Percentiles rank a stretch among this genome's conserved stretches.
phyloP scores from a whole-genome alignment of 2,329 filamentous ascomycete genomes.

The Colletotrichum costaricense region DNA sequence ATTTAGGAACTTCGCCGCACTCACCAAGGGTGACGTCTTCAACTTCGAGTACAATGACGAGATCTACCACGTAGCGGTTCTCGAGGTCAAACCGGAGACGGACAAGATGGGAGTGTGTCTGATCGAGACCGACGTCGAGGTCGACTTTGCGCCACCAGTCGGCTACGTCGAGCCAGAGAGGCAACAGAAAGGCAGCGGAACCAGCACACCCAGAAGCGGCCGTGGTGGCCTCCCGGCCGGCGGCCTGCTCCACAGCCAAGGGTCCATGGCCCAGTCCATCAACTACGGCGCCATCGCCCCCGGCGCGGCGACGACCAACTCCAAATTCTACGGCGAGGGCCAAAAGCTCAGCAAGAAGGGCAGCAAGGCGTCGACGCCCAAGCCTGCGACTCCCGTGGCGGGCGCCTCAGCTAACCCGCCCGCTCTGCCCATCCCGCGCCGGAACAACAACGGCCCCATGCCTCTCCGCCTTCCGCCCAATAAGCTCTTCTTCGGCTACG shows the following conservation, averaged over 20 bases:
- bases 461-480: constrained; percentile 86
- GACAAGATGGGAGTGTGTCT: constrained; percentile 90
- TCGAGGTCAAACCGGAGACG: constrained; percentile 90
- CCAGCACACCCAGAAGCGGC: constrained; percentile 82
- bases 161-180: constrained; percentile 92
- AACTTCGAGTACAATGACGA: constrained; percentile 97
- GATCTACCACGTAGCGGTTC: constrained; percentile 89
- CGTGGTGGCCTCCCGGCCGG: constrained; percentile 71
- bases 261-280: constrained; percentile 97
- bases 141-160: constrained; percentile 94
- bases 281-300: constrained; percentile 94
- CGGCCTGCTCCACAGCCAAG: constrained; percentile 83
- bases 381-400: constrained; percentile 77
- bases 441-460: constrained; percentile 85
- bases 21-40: constrained; percentile 94
- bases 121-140: constrained; percentile 94
- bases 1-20: constrained; percentile 93
- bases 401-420: constrained; percentile 60
- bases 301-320: constrained; percentile 74
- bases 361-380: constrained; percentile 79
- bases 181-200: constrained; percentile 71
- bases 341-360: constrained; percentile 89
- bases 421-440: constrained; percentile 47
- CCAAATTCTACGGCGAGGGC: constrained; percentile 83
- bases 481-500: constrained; percentile 97